Evolutionary conservation across 1,139 yeast genomes (phyloP).

Genomic region (Yamadazyma jaroonii): DNA sequence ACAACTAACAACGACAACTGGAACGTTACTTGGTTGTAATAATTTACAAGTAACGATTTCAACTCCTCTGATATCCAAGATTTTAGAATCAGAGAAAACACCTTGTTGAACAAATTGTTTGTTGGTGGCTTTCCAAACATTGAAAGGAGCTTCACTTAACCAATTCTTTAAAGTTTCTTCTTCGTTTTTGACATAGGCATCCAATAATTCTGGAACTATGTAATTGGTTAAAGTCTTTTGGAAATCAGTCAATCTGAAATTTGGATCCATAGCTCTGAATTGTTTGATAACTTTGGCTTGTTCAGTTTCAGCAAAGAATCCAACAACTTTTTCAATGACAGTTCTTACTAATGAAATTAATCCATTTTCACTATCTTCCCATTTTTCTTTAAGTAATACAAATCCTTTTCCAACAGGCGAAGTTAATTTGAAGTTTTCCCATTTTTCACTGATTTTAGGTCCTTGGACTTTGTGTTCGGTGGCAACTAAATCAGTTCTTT

Average conservation of each 20-base stretch:
- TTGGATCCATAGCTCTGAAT: slow-evolving; percentile 88
- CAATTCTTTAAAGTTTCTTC: slow-evolving; percentile 77
- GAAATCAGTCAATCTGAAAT: slow-evolving; percentile 77
- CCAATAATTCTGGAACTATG: slow-evolving; percentile 92
- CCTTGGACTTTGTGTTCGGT: slow-evolving; percentile 76
- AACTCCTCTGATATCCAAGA: slow-evolving; percentile 92
- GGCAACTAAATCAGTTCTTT: slow-evolving; percentile 53
- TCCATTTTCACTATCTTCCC: slow-evolving; percentile 97
- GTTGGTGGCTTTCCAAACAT: slow-evolving; percentile 91
- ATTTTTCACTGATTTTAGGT: slow-evolving; percentile 66
- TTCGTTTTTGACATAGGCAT: slow-evolving; percentile 93
- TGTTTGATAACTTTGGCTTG: slow-evolving; percentile 85
- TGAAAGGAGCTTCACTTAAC: slow-evolving; percentile 96
- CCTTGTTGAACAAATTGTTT: slow-evolving; percentile 93
- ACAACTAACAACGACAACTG: slow-evolving; percentile 91
- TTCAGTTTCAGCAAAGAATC: slow-evolving; percentile 94
- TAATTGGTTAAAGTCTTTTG: slow-evolving; percentile 84
- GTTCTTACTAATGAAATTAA: slow-evolving; percentile 80
- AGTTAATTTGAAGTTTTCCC: slow-evolving; percentile 67
- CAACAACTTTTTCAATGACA: slow-evolving; percentile 74
- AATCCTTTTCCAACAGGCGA: slow-evolving; percentile 68
- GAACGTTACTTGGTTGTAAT: slow-evolving; percentile 88
- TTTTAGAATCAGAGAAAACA: slow-evolving; percentile 84
- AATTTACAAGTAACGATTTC: slow-evolving; percentile 88
- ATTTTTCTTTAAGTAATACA: slow-evolving; percentile 62